Evolutionary conservation across 805 yeast species (phyloP), one percentile per base, ranked within the genome.

Genomic region (Ogataea naganishii): DNA sequence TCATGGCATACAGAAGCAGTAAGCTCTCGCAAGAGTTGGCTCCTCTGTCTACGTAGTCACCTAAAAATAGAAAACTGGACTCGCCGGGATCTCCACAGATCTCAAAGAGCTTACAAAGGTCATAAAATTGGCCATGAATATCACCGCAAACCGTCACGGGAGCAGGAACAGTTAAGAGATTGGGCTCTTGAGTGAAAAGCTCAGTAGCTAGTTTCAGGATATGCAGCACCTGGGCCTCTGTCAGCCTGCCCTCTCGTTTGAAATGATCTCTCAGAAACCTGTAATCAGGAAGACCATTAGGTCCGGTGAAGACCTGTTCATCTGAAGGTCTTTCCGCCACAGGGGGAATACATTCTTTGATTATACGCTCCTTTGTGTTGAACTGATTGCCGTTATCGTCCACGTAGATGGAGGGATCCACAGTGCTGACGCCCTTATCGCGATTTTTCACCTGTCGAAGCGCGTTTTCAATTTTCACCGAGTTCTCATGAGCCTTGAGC

Each of bases 111-210:
- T 88, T 86, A 72, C 88, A 66, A 43, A 89, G 64, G 54, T 89
- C 98, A 53, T 71, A 88, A 53, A 72, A 85, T 54, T 89, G 97
- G 12, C 98, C 98, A 56, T 89, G 97, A n/a, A 88, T 70, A 56
- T 89, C 97, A 33, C 98, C 98, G 60, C 96, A 86, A 3, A 89
- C 86, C 1, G 95, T 88, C 3, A 89, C 83, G 1, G 97, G 98
- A 0, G 96, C 94, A 3, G 86, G 88, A 2, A 92, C 80, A 13
- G 67, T 66, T 30, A 89, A 60, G 43, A 89, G 50, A 44, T 82
- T 89, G 5, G 95, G 94, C 47, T 89, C 97, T 22, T 56, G 50
- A 10, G 66, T 51, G 33, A 92, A 64, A 6, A 77, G 51, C 14
- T 61, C 62, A 0, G 86, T 75, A 7, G 94, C 94, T 53, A 62